A percentile compares a stretch with the other conserved stretches of the same genome.
These are phyloP conservation scores for Xerocomus spinulosus DNA, from an alignment of 768 basidiomycete species.

Conservation along the genomic window DNA sequence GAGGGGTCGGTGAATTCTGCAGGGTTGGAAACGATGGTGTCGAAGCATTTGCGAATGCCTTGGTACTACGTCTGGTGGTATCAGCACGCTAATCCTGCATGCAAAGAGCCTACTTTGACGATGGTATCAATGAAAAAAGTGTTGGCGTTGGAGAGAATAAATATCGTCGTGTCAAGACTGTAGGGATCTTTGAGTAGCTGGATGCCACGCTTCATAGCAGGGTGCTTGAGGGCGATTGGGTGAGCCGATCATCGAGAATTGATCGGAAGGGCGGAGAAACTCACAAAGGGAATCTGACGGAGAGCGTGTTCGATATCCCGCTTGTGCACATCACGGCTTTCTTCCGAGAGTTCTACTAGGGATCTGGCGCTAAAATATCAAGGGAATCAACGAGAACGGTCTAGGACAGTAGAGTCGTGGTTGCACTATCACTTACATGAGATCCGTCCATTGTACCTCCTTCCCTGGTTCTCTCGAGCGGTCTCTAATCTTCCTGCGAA, in stretches of 20 bases:
- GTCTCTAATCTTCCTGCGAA: slow-evolving; percentile 68
- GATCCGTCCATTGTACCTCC: slow-evolving; percentile 85
- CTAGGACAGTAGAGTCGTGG: too few species aligned
- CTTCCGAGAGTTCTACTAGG: slow-evolving; percentile 55
- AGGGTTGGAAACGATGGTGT: slow-evolving; percentile 88
- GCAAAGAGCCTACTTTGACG: slow-evolving; percentile 51
- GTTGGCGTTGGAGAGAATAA: slow-evolving; percentile 95
- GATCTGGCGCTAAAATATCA: slow-evolving; percentile 49
- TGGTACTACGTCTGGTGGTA: slow-evolving; percentile 50
- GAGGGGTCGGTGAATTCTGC: slow-evolving; percentile 73
- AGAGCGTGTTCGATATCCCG: slow-evolving; percentile 77
- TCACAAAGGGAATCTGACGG: slow-evolving; percentile 79
- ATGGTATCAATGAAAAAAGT: slow-evolving; percentile 88
- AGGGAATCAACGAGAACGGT: background rate
- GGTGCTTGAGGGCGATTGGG: slow-evolving; percentile 57
- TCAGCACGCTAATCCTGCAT: background rate
- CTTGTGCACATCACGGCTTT: slow-evolving; percentile 61
- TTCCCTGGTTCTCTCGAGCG: slow-evolving; percentile 48
- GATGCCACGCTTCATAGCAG: slow-evolving; percentile 94
- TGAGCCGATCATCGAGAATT: background rate
- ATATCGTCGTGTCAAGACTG: slow-evolving; percentile 64
- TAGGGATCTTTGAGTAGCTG: slow-evolving; percentile 61
- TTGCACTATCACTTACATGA: too few species aligned
- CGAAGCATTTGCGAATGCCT: slow-evolving; percentile 66
- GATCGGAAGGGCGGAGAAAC: slow-evolving; percentile 22